These are phyloP conservation scores for Trypanosoma boissoni DNA, from an alignment of 208 protist genomes.

Conservation along the genomic window DNA sequence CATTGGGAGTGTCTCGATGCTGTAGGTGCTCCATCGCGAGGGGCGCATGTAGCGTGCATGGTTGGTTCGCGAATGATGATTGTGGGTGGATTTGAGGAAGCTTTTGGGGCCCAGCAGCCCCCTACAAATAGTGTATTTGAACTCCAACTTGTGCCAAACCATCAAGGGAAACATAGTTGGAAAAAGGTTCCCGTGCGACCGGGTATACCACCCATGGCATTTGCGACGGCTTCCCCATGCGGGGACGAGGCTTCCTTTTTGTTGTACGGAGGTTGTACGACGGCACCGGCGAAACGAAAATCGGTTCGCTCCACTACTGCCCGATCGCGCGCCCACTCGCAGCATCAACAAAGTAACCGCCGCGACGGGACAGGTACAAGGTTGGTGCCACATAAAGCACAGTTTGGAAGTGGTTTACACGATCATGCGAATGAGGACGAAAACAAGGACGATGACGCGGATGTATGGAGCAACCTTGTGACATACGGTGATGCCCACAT, in stretches of 20 bases:
- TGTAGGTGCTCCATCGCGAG: slow-evolving; percentile 35
- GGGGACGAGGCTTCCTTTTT: slow-evolving; percentile 78
- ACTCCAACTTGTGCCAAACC: slow-evolving; percentile 61
- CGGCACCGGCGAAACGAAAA: slow-evolving; percentile 16
- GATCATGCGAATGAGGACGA: slow-evolving; percentile 12
- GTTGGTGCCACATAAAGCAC: too few relatives aligned
- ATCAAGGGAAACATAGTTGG: slow-evolving; percentile 53
- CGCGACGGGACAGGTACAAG: too few relatives aligned
- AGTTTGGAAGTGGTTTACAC: too few relatives aligned
- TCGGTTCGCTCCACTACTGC: not conserved
- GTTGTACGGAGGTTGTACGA: slow-evolving; percentile 69
- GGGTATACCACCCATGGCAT: slow-evolving; percentile 60
- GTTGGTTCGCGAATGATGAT: slow-evolving; percentile 76
- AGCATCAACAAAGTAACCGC: too few relatives aligned
- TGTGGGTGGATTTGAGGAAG: slow-evolving; percentile 58
- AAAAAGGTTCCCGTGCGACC: slow-evolving; percentile 32
- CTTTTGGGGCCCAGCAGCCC: slow-evolving; percentile 21
- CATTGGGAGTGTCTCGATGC: slow-evolving; percentile 69
- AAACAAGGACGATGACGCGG: slow-evolving; percentile 2
- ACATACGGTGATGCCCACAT: slow-evolving; percentile 63
- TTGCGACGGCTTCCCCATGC: slow-evolving; percentile 52
- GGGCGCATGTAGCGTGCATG: slow-evolving; percentile 62
- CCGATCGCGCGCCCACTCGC: too few relatives aligned
- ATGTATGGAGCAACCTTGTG: slow-evolving; percentile 28
- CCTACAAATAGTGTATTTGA: slow-evolving; percentile 37